Evolutionary conservation across 78 protist species (phyloP).

Genomic region (Tieghemostelium lacteum): DNA sequence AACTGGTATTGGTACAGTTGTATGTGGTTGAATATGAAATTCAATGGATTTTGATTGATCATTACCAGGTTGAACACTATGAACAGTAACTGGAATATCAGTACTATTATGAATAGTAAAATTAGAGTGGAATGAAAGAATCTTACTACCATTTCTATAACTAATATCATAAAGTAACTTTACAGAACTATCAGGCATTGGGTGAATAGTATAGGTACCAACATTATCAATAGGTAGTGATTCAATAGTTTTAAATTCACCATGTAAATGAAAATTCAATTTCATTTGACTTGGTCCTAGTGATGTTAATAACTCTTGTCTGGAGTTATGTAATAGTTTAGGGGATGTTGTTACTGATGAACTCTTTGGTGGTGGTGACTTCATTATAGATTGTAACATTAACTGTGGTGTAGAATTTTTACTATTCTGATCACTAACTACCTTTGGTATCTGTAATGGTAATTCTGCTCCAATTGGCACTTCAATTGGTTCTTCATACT

Average conservation of each 20-base stretch:
- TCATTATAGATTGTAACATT: too few species aligned
- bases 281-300: not conserved
- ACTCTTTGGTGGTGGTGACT: too few species aligned
- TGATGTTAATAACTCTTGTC: not conserved
- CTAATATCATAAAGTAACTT: conserved; percentile 50
- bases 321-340: not conserved
- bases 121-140: conserved; percentile 63
- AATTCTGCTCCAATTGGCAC: conserved; percentile 27
- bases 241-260: conserved; percentile 42
- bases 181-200: conserved; percentile 48
- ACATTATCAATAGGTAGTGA: conserved; percentile 52
- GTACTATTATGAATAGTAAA: conserved; percentile 28
- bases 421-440: not conserved
- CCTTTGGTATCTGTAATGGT: not conserved
- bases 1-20: conserved; percentile 49
- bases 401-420: not conserved
- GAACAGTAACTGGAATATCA: conserved; percentile 22
- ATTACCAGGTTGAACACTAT: conserved; percentile 1
- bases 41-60: conserved; percentile 36
- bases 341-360: too few species aligned
- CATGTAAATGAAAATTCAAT: conserved; percentile 35
- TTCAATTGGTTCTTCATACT: conserved; percentile 7
- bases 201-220: conserved; percentile 61
- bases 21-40: not conserved
- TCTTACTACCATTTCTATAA: conserved; percentile 65